Evolutionary conservation across 208 protist species (phyloP), one percentile per base, ranked within the genome.

Genomic region (Crithidia thermophila): DNA sequence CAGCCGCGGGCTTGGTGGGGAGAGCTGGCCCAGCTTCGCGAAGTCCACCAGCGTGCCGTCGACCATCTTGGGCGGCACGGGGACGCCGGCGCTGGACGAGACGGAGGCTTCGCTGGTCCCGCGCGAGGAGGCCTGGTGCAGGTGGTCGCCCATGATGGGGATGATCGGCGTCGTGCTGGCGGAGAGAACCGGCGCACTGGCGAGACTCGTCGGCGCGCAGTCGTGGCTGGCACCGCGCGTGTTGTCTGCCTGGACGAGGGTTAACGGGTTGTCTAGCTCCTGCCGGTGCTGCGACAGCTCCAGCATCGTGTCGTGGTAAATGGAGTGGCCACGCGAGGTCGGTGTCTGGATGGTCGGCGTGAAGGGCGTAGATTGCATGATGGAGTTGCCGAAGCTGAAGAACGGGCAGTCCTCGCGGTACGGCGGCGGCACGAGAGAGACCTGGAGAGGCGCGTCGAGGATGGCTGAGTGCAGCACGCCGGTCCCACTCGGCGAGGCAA

Each of bases 381-480:
- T 67, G 27, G 61, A 77, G 28, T 65, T 58, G 43, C 61, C 57
- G 16, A 77, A 75, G 46, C 69, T 66, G 49, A 62, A 77, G 27
- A 58, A 31, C 0, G 63, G 57, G 61, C 58, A 43, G 18, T 65
- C 62, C 23, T 59, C 49, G 30, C 40, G 31, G 50, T 25, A 36
- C 20, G 63, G 46, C 31, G 71, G 71, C 5, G 71, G 71, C 37
- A 66, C 60, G 46, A 77, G 57, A 10, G 71, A 57, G 33, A 55
- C 33, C 57, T 77, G 71, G 40, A 77, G 50, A n/a, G 71, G 71
- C 39, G 71, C 71, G 42, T 77, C 63, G 7, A 77, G 69, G 45
- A 75, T 75, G 47, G 69, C 37, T 20, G 69, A 67, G 33, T 75
- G 71, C 23, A 37, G 31, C 18, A 49, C 53, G 11, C 33, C 63